phyloP scores from a whole-genome alignment of 805 yeast species.

The Candida sphagnicola region DNA sequence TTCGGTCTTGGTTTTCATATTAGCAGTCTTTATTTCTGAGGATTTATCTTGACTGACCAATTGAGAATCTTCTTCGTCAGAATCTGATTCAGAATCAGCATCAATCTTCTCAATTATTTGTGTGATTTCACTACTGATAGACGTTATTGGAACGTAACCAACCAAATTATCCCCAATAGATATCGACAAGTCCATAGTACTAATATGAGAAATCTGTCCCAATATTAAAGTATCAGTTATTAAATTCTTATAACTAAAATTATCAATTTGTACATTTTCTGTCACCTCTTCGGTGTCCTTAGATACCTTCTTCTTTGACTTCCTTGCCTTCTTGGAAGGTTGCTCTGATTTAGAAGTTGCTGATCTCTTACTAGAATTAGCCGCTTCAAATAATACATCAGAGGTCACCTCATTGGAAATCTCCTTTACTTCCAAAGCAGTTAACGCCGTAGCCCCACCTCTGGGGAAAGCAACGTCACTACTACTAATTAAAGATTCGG shows the following conservation, averaged over 20 bases:
- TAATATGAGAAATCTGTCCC: conserved; percentile 68
- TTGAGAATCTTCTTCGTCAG: conserved; percentile 33
- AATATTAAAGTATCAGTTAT: conserved; percentile 70
- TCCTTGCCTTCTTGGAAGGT: conserved; percentile 21
- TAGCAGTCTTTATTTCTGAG: conserved; percentile 17
- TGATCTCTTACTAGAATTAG: conserved; percentile 29
- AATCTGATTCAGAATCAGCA: conserved; percentile 38
- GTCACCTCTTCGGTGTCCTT: conserved; percentile 17
- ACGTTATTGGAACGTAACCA: conserved; percentile 75
- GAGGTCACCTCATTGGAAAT: conserved; percentile 88
- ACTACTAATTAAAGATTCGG: conserved; percentile 30
- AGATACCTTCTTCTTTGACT: conserved; percentile 14
- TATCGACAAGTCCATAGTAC: conserved; percentile 59
- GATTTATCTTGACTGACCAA: conserved; percentile 20
- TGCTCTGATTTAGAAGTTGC: conserved; percentile 21
- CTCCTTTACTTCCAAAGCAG: conserved; percentile 88
- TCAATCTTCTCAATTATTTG: conserved; percentile 51
- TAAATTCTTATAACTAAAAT: conserved; percentile 57
- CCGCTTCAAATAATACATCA: conserved; percentile 75
- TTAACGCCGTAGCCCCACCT: conserved; percentile 86
- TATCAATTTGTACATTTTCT: conserved; percentile 53
- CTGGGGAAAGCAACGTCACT: conserved; percentile 79
- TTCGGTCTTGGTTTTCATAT: conserved; percentile 22
- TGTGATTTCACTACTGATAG: conserved; percentile 63
- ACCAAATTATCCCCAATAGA: conserved; percentile 76